phyloP scores from a whole-genome alignment of 2,329 filamentous ascomycete species.

The Sporothrix phasma region DNA sequence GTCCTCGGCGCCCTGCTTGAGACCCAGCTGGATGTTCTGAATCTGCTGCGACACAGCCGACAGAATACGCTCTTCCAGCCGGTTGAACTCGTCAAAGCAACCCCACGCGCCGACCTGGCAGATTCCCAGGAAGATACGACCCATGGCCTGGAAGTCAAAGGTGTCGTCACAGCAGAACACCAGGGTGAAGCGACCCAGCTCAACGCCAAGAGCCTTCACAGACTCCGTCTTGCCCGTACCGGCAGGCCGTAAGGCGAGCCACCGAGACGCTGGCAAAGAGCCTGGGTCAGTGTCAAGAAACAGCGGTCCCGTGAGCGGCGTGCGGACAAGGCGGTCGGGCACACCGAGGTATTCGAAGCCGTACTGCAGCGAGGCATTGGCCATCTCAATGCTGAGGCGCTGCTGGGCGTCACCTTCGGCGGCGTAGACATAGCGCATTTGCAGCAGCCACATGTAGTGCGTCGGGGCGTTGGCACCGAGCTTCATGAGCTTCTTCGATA shows the following conservation, averaged over 20 bases:
- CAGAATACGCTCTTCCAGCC: conserved; percentile 92
- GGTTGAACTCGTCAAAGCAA: conserved; percentile 99
- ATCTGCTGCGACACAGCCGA: conserved; percentile 98
- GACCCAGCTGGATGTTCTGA: conserved; percentile 94
- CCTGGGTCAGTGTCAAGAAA: conserved; percentile 95
- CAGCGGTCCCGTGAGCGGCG: conserved; percentile 94
- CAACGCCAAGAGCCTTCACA: conserved; percentile 92
- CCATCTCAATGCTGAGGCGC: conserved; percentile 87
- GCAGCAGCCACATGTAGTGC: conserved; percentile 86
- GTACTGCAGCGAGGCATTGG: conserved; percentile 89
- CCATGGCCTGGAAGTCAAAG: conserved; percentile 99
- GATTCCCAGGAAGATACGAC: conserved; percentile 96
- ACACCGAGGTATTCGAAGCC: conserved; percentile 98
- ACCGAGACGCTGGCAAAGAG: conserved; percentile 85
- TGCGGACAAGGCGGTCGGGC: conserved; percentile 89
- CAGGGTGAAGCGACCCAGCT: conserved; percentile 92
- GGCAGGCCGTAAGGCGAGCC: conserved; percentile 96
- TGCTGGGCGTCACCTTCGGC: conserved; percentile 71
- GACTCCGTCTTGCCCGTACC: conserved; percentile 99
- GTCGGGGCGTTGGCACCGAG: conserved; percentile 62
- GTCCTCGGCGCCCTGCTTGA: conserved; percentile 75
- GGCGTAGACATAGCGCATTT: conserved; percentile 92
- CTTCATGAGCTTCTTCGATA: conserved; percentile 74
- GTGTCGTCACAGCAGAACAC: conserved; percentile 99
- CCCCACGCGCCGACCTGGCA: conserved; percentile 99